phyloP scores from a whole-genome alignment of 345 rosid genomes.

The Fremontodendron californicum region DNA sequence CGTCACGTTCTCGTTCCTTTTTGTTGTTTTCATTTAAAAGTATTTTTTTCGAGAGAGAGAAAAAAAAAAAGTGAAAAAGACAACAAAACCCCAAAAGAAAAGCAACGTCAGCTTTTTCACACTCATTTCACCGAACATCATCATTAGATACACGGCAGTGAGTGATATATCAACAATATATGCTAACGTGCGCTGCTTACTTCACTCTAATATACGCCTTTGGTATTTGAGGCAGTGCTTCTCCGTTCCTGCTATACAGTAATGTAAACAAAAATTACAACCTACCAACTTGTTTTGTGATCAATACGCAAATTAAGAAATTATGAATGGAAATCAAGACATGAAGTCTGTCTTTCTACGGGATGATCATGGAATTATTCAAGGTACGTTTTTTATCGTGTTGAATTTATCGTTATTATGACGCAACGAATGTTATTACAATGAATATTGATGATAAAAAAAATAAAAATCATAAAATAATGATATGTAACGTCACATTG shows the following conservation, averaged over 20 bases:
- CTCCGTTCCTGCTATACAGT: conserved; percentile 25
- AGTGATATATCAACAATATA: conserved; percentile 2
- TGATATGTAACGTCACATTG: too few species aligned
- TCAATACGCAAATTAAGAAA: neutral
- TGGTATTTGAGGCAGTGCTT: conserved; percentile 36
- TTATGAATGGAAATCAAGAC: neutral
- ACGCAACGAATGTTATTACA: too few species aligned
- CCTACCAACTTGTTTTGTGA: neutral
- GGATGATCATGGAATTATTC: too few species aligned
- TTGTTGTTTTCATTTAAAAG: neutral
- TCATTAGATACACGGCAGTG: conserved; percentile 27
- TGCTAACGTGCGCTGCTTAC: conserved; percentile 32
- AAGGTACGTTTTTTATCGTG: too few species aligned
- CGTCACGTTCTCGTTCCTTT: conserved; percentile 39
- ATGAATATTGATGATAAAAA: too few species aligned
- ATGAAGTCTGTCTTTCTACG: too few species aligned
- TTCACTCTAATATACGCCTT: conserved; percentile 42
- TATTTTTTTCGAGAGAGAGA: too few species aligned
- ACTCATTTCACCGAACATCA: conserved; percentile 24
- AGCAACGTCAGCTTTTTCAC: conserved; percentile 30
- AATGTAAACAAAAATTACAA: neutral
- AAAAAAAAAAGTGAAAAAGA: neutral
- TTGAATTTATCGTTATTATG: too few species aligned
- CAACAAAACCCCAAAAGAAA: conserved; percentile 24
- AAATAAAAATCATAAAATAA: too few species aligned